Evolutionary conservation across 345 rosid genomes (phyloP), one percentile per base, ranked within the genome.

Genomic region (Salix viminalis): DNA sequence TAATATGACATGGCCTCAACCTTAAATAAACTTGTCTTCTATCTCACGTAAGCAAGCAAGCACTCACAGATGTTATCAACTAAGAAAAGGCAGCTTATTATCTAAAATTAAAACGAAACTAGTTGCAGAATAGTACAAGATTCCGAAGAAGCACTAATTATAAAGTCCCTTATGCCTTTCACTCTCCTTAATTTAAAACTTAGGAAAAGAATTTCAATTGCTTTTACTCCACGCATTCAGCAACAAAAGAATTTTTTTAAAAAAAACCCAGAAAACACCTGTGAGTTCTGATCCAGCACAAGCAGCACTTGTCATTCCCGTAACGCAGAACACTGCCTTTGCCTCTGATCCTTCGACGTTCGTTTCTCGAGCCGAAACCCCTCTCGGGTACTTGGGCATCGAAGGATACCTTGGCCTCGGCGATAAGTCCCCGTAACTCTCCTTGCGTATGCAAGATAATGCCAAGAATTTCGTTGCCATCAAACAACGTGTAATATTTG

Each of bases 251-350:
- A 9, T 13, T 30, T 30, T 28, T 26, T 26, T 26, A 30, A 30
- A 30, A 30, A 30, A 30, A 30, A 30, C 3, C 32, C 32, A 30
- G 32, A 30, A 30, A 30, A 30, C 32, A 30, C 32, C 32, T 30
- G 32, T 30, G 32, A 30, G 32, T 30, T 30, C 90, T 34, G 98
- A 94, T 28, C 94, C 98, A 7, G 97, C 97, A 65, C 98, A 94
- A 41, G 98, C 98, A 2, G 98, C 86, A 77, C 95, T 91, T 0
- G 92, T 88, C 98, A 94, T 90, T 69, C 98, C 98, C 4, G 69
- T n/a, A 5, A 94, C 98, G 4, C 87, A 83, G 34, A 91, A 90
- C 61, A 88, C 77, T 23, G 90, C 96, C 75, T 80, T 88, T 42
- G 85, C 78, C 77, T 85, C 87, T 6, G 91, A 80, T 5, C 79